Conservation (phyloP, 768 basidiomycete genomes). For the Neoboletus subvelutipes region DNA sequence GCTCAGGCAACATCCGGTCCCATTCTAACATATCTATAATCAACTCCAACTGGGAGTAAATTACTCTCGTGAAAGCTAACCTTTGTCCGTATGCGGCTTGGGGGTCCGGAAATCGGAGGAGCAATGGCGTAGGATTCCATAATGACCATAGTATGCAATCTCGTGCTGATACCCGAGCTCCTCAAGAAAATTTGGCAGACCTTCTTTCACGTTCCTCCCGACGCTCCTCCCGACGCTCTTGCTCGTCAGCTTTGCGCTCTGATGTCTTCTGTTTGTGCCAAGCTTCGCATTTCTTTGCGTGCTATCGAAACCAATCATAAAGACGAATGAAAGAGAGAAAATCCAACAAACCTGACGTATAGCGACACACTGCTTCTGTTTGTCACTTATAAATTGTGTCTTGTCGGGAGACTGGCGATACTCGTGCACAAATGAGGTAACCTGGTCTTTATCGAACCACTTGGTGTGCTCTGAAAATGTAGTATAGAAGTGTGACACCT, state of each 20-base stretch:
- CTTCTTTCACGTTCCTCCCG: neutral
- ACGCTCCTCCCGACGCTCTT: neutral
- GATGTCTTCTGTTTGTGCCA: neutral
- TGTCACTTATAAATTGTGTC: neutral
- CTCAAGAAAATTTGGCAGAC: neutral
- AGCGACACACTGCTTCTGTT: neutral
- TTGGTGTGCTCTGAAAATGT: too few species aligned
- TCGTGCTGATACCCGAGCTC: neutral
- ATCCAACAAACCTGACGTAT: neutral
- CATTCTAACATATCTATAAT: slow-evolving; percentile 4
- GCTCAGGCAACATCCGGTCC: slow-evolving; percentile 7
- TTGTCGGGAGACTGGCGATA: slow-evolving; percentile 4
- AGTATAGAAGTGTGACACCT: neutral
- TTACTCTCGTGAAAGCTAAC: neutral
- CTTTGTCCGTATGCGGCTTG: slow-evolving; percentile 14
- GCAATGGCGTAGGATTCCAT: too few species aligned
- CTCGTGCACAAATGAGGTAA: slow-evolving; percentile 7
- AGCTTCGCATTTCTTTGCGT: neutral
- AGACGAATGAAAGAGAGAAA: neutral
- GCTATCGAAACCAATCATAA: neutral
- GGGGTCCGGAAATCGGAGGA: neutral
- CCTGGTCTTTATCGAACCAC: slow-evolving; percentile 8
- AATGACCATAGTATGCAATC: neutral
- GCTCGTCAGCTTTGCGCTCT: neutral
- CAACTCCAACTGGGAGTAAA: neutral